A percentile compares a stretch with the other conserved stretches of the same genome.
Evolutionary conservation across 257 asterid species (phyloP).

Genomic region (Scutellaria minor): DNA sequence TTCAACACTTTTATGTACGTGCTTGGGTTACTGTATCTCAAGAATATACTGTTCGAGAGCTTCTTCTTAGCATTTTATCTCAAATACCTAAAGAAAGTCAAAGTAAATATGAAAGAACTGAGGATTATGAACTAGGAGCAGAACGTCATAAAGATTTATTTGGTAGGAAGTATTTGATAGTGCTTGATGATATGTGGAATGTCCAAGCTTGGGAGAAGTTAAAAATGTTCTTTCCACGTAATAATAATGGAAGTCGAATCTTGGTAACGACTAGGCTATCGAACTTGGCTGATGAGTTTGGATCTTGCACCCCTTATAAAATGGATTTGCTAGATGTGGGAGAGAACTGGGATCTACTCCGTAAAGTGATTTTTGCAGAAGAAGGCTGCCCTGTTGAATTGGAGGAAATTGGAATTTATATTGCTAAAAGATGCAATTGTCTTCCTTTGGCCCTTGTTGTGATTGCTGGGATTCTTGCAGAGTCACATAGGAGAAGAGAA

Average conservation of each 20-base stretch:
- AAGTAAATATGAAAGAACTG: not conserved
- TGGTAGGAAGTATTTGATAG: slow-evolving; percentile 32
- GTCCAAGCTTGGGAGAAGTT: slow-evolving; percentile 17
- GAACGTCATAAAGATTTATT: slow-evolving; percentile 25
- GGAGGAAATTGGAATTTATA: slow-evolving; percentile 32
- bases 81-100: not conserved
- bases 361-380: slow-evolving; percentile 13
- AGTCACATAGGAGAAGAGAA: slow-evolving; percentile 24
- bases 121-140: slow-evolving; percentile 24
- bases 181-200: slow-evolving; percentile 43
- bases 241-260: slow-evolving; percentile 30
- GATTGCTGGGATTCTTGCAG: slow-evolving; percentile 39
- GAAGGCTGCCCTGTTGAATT: slow-evolving; percentile 34
- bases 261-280: slow-evolving; percentile 38
- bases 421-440: slow-evolving; percentile 38
- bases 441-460: slow-evolving; percentile 41
- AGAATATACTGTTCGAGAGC: slow-evolving; percentile 7
- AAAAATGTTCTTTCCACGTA: slow-evolving; percentile 23
- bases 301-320: slow-evolving; percentile 19
- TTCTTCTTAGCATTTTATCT: slow-evolving; percentile 28
- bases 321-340: slow-evolving; percentile 32
- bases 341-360: slow-evolving; percentile 37
- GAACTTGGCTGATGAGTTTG: slow-evolving; percentile 26
- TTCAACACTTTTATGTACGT: slow-evolving; percentile 4
- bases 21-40: slow-evolving; percentile 34